Evolutionary conservation across 768 basidiomycete genomes (phyloP), one percentile per base, ranked within the genome.

Genomic region (Piloderma croceum): DNA sequence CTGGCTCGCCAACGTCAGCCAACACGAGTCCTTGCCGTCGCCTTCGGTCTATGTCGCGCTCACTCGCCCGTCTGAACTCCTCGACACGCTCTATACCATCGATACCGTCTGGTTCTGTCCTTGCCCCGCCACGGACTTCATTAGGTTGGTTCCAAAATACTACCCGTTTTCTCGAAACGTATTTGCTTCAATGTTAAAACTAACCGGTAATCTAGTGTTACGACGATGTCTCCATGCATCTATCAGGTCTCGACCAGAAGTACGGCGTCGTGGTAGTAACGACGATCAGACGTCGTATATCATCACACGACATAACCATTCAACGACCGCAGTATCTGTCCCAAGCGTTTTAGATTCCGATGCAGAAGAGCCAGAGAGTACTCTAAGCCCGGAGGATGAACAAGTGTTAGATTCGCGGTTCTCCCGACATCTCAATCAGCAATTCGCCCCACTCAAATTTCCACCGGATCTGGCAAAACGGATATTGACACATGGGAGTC

Each of bases 401-500:
- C 27, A 9, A 9, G 27, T 15, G 15, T 9, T 9, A 9, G 49
- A 56, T 11, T 36, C 56, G 9, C 54, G 42, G 31, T 63, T 79
- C 31, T 58, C 71, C 20, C 63, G 71, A 24, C 82, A 90, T 57
- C 67, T 87, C 25, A 69, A 77, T 50, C 63, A 68, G 24, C 63
- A 84, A 38, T 88, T 87, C 49, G 60, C 73, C 4, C 74, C 81
- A 11, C 65, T 90, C 35, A 63, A 74, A 36, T 90, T 91, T 58
- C 77, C 83, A 10, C 67, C 69, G 4, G 81, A 84, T 47, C 67
- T 89, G 34, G 82, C 85, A 6, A 70, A 70, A 47, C 77, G 88
- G 43, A 70, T 87, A 46, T 64, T 90, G 47, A 91, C 89, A 3
- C 89, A 91, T 55, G 69, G 71, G 6, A 87, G 84, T 61, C 88